phyloP scores from a whole-genome alignment of 2,329 filamentous ascomycete genomes.

The Arthrobotrys iridis region DNA sequence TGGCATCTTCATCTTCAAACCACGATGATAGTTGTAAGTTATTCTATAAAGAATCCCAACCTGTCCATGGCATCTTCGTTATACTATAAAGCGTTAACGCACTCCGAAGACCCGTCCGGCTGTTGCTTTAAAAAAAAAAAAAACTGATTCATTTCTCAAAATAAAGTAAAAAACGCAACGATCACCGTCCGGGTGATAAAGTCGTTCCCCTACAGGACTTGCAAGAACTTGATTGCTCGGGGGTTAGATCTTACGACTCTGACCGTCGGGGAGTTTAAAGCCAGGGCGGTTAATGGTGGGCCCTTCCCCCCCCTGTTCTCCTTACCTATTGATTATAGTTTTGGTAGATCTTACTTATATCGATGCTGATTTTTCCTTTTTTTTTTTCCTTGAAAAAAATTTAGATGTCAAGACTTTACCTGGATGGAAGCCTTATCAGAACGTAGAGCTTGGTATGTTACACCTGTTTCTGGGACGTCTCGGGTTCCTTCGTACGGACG shows the following conservation, averaged over 20 bases:
- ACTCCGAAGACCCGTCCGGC: too few relatives aligned
- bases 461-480: background rate
- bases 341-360: background rate
- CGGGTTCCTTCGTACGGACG: background rate
- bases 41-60: too few relatives aligned
- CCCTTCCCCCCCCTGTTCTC: background rate
- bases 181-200: slow-evolving; percentile 59
- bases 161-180: slow-evolving; percentile 54
- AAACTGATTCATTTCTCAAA: background rate
- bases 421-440: slow-evolving; percentile 54
- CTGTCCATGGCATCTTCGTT: too few relatives aligned
- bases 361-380: background rate
- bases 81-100: too few relatives aligned
- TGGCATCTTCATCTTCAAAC: background rate
- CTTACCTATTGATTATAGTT: background rate
- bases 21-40: slow-evolving; percentile 24
- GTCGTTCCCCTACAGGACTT: slow-evolving; percentile 58
- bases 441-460: slow-evolving; percentile 40
- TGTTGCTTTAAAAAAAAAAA: slow-evolving; percentile 7
- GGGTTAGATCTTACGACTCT: slow-evolving; percentile 57
- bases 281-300: slow-evolving; percentile 54
- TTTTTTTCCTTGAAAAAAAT: background rate
- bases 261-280: slow-evolving; percentile 58
- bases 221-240: slow-evolving; percentile 57
- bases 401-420: slow-evolving; percentile 45